These are phyloP conservation scores for Benincasa hispida DNA, from an alignment of 306 rosid species.

Conservation along the genomic window DNA sequence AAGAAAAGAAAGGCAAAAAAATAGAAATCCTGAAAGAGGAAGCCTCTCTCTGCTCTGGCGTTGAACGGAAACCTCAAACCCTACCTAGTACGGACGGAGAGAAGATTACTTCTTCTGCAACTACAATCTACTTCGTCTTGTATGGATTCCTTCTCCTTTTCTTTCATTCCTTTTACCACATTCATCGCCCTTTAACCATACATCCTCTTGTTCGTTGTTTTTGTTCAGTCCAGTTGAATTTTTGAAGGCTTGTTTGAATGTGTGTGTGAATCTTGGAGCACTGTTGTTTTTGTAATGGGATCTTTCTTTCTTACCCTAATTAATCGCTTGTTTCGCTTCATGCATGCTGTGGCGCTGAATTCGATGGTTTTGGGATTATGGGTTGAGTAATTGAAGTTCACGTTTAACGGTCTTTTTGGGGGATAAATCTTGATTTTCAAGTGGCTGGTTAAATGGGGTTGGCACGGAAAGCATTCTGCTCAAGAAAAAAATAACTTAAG, in stretches of 20 bases:
- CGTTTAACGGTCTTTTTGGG: background rate
- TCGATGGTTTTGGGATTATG: background rate
- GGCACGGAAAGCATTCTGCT: background rate
- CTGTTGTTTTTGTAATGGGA: background rate
- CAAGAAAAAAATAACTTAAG: background rate
- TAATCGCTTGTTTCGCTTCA: background rate
- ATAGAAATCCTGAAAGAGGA: background rate
- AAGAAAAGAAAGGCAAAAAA: background rate
- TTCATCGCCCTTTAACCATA: background rate
- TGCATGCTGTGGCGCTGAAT: background rate
- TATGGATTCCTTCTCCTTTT: background rate
- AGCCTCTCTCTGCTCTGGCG: background rate
- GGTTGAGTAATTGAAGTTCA: background rate
- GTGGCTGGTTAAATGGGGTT: background rate
- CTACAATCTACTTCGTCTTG: conserved; percentile 8
- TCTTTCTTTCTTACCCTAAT: background rate
- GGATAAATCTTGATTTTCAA: background rate
- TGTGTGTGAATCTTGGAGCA: background rate
- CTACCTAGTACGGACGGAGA: background rate
- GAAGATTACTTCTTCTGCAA: background rate
- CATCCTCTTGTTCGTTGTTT: background rate
- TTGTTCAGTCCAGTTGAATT: background rate
- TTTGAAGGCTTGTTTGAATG: background rate
- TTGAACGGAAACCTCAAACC: conserved; percentile 11
- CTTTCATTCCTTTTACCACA: background rate